Percentiles rank a stretch among this genome's conserved stretches.
Evolutionary conservation across 2,329 filamentous ascomycete genomes (phyloP).

Genomic region (Clonostachys rosea): DNA sequence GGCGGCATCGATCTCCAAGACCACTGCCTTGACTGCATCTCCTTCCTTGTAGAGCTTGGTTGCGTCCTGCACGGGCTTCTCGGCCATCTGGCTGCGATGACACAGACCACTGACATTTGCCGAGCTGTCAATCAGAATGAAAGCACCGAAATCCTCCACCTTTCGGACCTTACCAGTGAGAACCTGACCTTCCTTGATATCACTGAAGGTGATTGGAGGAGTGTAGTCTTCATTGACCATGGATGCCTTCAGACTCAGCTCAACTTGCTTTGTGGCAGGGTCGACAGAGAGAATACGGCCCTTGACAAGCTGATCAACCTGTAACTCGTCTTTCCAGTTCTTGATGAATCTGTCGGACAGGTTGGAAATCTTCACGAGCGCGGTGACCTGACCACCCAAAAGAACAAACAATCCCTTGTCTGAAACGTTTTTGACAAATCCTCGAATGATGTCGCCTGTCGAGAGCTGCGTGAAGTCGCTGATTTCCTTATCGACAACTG

Average conservation of each 20-base stretch:
- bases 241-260: constrained; percentile 84
- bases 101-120: constrained; percentile 89
- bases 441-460: constrained; percentile 75
- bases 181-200: constrained; percentile 73
- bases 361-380: constrained; percentile 80
- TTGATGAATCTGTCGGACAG: constrained; percentile 89
- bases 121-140: constrained; percentile 84
- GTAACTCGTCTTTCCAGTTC: constrained; percentile 89
- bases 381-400: constrained; percentile 76
- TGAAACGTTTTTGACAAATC: constrained; percentile 86
- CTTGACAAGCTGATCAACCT: constrained; percentile 85
- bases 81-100: constrained; percentile 88
- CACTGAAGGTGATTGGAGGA: constrained; percentile 67
- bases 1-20: constrained; percentile 71
- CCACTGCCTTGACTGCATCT: constrained; percentile 87
- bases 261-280: constrained; percentile 62
- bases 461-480: constrained; percentile 65
- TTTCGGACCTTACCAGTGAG: constrained; percentile 89
- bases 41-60: constrained; percentile 85
- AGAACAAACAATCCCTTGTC: constrained; percentile 87
- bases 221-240: constrained; percentile 76
- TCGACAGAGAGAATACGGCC: constrained; percentile 78
- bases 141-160: constrained; percentile 92
- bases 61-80: constrained; percentile 77
- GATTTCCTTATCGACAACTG: constrained; percentile 79